Evolutionary conservation across 495 filamentous ascomycete genomes (phyloP).

Genomic region (Usnea hakonensis): DNA sequence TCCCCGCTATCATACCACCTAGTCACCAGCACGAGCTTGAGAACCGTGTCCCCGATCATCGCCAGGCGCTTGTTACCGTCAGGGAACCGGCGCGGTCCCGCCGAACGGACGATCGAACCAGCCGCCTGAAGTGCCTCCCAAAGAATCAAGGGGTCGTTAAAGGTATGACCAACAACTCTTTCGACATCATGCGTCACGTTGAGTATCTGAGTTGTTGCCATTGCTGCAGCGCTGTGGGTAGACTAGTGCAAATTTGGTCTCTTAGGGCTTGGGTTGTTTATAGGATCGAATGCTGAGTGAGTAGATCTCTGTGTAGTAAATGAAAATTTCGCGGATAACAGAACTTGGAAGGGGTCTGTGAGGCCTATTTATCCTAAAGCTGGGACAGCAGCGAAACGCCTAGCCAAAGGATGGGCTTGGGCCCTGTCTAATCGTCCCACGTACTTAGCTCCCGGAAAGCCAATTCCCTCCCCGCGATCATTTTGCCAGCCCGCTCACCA

Average conservation of each 20-base stretch:
- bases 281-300: too few relatives aligned
- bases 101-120: background rate
- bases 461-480: too few relatives aligned
- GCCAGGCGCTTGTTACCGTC: conserved; percentile 20
- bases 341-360: too few relatives aligned
- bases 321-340: too few relatives aligned
- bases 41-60: conserved; percentile 12
- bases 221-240: background rate
- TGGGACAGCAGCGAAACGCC: too few relatives aligned
- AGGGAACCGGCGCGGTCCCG: background rate
- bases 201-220: background rate
- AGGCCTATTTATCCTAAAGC: too few relatives aligned
- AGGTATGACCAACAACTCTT: conserved; percentile 4
- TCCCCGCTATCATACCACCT: conserved; percentile 5
- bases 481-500: too few relatives aligned
- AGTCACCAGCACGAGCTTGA: background rate
- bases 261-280: background rate
- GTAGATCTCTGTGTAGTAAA: too few relatives aligned
- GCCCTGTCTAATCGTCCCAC: too few relatives aligned
- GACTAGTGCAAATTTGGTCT: background rate
- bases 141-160: conserved; percentile 5
- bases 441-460: too few relatives aligned
- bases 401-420: too few relatives aligned
- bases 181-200: conserved; percentile 7
- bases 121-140: conserved; percentile 20